Evolutionary conservation across 495 filamentous ascomycete genomes (phyloP), one percentile per base, ranked within the genome.

Genomic region (Letharia lupina): DNA sequence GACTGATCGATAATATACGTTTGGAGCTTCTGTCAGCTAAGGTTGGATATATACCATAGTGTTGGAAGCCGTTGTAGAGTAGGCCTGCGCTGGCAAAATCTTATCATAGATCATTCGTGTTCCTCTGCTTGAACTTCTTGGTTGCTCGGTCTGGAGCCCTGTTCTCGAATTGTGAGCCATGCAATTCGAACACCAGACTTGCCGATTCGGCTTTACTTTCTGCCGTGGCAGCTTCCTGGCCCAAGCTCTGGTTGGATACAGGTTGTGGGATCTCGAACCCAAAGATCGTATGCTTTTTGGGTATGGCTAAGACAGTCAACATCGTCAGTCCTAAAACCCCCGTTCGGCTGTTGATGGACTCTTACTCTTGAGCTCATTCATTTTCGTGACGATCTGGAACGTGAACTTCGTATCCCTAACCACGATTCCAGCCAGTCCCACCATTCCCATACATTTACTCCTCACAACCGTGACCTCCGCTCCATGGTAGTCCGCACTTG

Each of bases 1-100:
- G 94, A 63, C 76, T 98, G 73, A 97, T 98, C 74, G 94, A 98
- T 73, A 98, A 98, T 70, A 86, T 98, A 70, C 88, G 95, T 63
- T 75, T 94, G 42, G 77, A 82, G 69, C 83, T 66, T 11, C 45
- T 69, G 39, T 65, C 68, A 28, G 71, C 69, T 15, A 67, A 68
- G 64, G 48, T 66, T 59, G 47, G 65, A 60, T 52, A 62, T 39
- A 58, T 65, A 45, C 63, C 66, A 52, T 64, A 18, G 60, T 35
- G 23, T 37, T 50, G 35, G 4, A 63, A n/a, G 18, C 56, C 23
- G 41, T 16, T n/a, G 13, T 28, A 45, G 5, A 58, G 33, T 33
- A 47, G 15, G 28, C 15, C 47, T 1, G 31, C n/a, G 61, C 15
- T 56, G 28, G 31, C 23, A 63, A 12, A 44, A 13, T 20, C 41